Evolutionary conservation across 768 basidiomycete species (phyloP).

Genomic region (Suillus cothurnatus): DNA sequence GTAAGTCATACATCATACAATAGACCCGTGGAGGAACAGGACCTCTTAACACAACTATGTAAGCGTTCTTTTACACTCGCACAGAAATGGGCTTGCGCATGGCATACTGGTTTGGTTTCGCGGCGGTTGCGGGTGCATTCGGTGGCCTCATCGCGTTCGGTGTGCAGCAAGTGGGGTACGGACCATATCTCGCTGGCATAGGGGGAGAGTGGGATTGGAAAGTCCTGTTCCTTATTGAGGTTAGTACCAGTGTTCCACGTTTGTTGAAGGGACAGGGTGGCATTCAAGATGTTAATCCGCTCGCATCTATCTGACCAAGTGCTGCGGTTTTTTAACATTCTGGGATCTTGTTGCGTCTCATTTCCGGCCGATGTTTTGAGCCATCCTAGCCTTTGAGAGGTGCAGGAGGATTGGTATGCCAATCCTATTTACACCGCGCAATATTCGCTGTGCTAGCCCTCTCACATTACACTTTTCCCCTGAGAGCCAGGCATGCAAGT

Average conservation of each 20-base stretch:
- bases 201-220: constrained; percentile 37
- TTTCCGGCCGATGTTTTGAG: not conserved
- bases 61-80: constrained; percentile 80
- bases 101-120: constrained; percentile 85
- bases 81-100: constrained; percentile 73
- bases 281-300: not conserved
- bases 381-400: not conserved
- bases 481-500: not conserved
- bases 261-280: not conserved
- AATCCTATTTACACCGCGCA: not conserved
- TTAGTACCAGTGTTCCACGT: constrained; percentile 20
- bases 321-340: not conserved
- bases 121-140: constrained; percentile 83
- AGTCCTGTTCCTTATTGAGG: constrained; percentile 72
- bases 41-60: not conserved
- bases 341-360: not conserved
- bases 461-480: not conserved
- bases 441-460: not conserved
- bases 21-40: too few relatives aligned
- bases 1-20: constrained; percentile 41
- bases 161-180: constrained; percentile 63
- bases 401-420: not conserved
- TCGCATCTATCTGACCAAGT: not conserved
- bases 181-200: constrained; percentile 23
- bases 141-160: constrained; percentile 86